Evolutionary conservation across 768 basidiomycete genomes (phyloP), one percentile per base, ranked within the genome.

Genomic region (Phanerodontia chrysosporium): DNA sequence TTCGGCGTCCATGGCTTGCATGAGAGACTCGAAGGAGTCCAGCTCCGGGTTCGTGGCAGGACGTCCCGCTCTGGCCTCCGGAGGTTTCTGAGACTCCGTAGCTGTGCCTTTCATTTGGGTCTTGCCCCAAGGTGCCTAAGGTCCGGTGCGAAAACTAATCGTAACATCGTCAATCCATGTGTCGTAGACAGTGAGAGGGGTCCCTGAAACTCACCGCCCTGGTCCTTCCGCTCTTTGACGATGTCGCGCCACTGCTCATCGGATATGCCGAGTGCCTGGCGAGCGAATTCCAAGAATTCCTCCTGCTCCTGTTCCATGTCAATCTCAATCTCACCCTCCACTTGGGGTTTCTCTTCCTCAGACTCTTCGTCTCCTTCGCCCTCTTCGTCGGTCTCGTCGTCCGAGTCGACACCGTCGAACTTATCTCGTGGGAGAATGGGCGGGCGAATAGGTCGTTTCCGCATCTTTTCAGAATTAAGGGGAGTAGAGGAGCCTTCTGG

Each of bases 281-380:
- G 84, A 13, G 97, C 90, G 72, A 99, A 99, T 73, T 93, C 90
- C 29, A 99, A 74, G 64, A 98, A 99, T 64, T 97, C 96, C 65
- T 90, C 93, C 73, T 92, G 84, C 73, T 99, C 97, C 65, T 92
- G 88, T 0, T 78, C 83, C 93, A 98, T 96, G 64, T 97, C 89
- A 32, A 95, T 80, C 65, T 95, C 94, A 3, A 93, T 74, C 22
- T 94, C 90, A 16, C 87, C 91, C 1, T 91, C 85, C 2, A 95
- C 80, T 65, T 89, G 86, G 0, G 93, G 92, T n/a, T 76, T 76
- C 51, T 95, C 92, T 57, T 92, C 90, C 44, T 90, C 93, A 3
- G 80, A 83, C 56, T 89, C 89, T 9, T 70, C 74, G 51, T 82
- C 84, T 0, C 74, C 78, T 3, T 72, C 71, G 21, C 75, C 80